Base-by-base conservation (phyloP, 176 grass and related monocot genomes). In the Zea luxurians region DNA sequence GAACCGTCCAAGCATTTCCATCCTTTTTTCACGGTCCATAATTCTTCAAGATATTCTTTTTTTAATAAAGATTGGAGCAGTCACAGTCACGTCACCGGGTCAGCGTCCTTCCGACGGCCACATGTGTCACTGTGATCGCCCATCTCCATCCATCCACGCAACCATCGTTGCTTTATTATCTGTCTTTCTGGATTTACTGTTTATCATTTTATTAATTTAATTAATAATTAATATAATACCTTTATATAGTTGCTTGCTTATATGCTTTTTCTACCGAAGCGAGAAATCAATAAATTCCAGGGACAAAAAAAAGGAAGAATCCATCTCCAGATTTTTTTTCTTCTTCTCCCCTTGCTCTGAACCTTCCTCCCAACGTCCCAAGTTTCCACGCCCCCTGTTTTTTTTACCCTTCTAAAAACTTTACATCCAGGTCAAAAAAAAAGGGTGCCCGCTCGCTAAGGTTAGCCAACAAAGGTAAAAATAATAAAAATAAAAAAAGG, bases 401-500 rank as follows among this genome's bases (percentile, higher is more conserved):
- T 27, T 27, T 27, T 75, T 13, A 65, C 73, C 41, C 66, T 76
- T 76, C 82, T 75, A 86, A 59, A 83, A 66, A 47, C 80, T 90
- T 86, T 76, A 83, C 84, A 83, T 67, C 75, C 54, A 71, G 69
- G 84, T 68, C 78, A 80, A 90, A 87, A 85, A 79, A 86, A 37
- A 86, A 21, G 65, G 84, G 66, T 74, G 58, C n/a, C 17, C 16
- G 8, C 63, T 17, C 15, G 41, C 84, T 83, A 90, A 76, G 70
- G 84, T 79, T 86, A 86, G 88, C 88, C 80, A 76, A 64, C 80
- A 76, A 64, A 69, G 13, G 48, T 35, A 2, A 54, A 78, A 49
- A 55, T 8, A 47, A 68, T 52, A 60, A 45, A 11, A 18, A 54
- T 41, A 17, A 10, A 0, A 68, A 66, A 66, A 5, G n/a, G 16